phyloP scores from a whole-genome alignment of 345 rosid genomes.

The Physaria fendleri region DNA sequence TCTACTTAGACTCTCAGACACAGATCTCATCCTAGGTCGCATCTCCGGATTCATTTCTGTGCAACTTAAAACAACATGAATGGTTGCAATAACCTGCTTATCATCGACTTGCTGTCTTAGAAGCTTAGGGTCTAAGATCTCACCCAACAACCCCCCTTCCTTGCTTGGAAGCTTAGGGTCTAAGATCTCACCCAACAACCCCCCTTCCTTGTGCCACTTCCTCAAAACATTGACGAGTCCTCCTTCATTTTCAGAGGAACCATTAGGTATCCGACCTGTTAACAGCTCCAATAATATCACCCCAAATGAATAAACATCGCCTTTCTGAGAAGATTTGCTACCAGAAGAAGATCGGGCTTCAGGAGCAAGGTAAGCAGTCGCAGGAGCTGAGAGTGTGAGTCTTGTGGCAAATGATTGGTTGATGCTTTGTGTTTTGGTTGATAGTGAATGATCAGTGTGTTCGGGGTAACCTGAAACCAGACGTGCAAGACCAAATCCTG shows the following conservation, averaged over 20 bases:
- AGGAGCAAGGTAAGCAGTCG: constrained; percentile 65
- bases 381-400: constrained; percentile 63
- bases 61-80: constrained; percentile 76
- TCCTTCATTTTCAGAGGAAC: constrained; percentile 49
- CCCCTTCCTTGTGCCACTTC: constrained; percentile 75
- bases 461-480: constrained; percentile 63
- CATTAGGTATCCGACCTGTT: constrained; percentile 71
- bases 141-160: constrained; percentile 55
- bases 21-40: constrained; percentile 84
- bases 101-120: constrained; percentile 57
- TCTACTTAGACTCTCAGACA: constrained; percentile 71
- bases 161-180: constrained; percentile 63
- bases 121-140: constrained; percentile 70
- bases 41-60: constrained; percentile 68
- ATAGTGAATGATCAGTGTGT: constrained; percentile 24
- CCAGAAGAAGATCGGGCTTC: constrained; percentile 55
- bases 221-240: constrained; percentile 69
- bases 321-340: constrained; percentile 60
- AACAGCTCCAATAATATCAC: constrained; percentile 73
- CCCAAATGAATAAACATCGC: constrained; percentile 84
- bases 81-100: constrained; percentile 64
- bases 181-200: constrained; percentile 68
- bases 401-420: constrained; percentile 57
- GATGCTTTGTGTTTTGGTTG: constrained; percentile 4
- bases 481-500: constrained; percentile 78